phyloP scores from a whole-genome alignment of 371 early-diverging fungal species.

The Syncephalis plumigaleata region DNA sequence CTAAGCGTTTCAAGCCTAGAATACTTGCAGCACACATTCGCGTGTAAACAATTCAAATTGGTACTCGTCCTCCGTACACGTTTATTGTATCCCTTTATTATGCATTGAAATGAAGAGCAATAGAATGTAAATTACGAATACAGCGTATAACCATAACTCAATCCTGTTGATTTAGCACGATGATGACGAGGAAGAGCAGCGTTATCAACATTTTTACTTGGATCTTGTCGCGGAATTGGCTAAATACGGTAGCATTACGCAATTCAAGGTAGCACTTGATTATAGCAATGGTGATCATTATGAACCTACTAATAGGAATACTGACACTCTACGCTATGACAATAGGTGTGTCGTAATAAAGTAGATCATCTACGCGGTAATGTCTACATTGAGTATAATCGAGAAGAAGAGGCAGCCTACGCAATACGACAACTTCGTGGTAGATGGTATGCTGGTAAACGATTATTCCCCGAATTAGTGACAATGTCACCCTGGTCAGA shows the following conservation, averaged over 20 bases:
- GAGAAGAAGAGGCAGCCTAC: conserved; percentile 11
- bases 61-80: no score
- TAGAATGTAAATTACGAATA: no score
- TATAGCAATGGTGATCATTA: no score
- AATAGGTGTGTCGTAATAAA: conserved; percentile 15
- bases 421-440: conserved; percentile 12
- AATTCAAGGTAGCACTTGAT: conserved; percentile 16
- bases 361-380: conserved; percentile 18
- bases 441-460: conserved; percentile 16
- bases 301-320: not conserved
- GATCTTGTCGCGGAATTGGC: conserved; percentile 14
- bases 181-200: conserved; percentile 10
- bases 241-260: conserved; percentile 12
- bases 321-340: not conserved
- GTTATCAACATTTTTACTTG: conserved; percentile 15
- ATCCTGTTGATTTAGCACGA: conserved; percentile 7
- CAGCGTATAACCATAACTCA: no score
- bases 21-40: no score
- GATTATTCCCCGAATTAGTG: conserved; percentile 11
- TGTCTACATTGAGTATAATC: conserved; percentile 18
- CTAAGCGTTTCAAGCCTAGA: no score
- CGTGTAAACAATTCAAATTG: no score
- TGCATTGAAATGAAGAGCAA: no score
- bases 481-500: conserved; percentile 15
- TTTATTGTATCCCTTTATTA: no score